Evolutionary conservation across 768 basidiomycete genomes (phyloP).

Genomic region (Amanita rubescens): DNA sequence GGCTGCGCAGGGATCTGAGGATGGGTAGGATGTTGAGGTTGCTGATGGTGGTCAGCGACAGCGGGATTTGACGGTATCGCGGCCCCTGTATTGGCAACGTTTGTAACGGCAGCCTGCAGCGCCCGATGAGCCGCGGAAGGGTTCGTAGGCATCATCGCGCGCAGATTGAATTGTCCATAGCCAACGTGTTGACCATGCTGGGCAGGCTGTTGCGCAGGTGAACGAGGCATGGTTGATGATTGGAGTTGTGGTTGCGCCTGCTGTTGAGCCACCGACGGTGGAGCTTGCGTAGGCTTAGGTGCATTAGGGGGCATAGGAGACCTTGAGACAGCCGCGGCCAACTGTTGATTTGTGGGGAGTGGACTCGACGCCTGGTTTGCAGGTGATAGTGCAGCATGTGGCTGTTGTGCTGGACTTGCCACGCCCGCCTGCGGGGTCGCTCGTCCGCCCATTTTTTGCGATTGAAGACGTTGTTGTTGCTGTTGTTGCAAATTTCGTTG

Average conservation of each 20-base stretch:
- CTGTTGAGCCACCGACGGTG: background rate
- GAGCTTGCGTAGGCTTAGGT: background rate
- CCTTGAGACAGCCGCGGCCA: background rate
- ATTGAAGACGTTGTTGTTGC: constrained; percentile 4
- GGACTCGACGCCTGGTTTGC: constrained; percentile 4
- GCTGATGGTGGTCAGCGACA: background rate
- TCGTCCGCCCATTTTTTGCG: constrained; percentile 3
- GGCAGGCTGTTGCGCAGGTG: constrained; percentile 2
- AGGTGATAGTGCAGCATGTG: constrained; percentile 3
- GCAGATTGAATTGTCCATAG: constrained; percentile 4
- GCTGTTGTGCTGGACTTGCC: constrained; percentile 2
- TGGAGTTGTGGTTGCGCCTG: background rate
- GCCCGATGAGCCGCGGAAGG: constrained; percentile 2
- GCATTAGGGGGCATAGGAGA: constrained; percentile 1
- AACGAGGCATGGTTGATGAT: background rate
- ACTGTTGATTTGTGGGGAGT: background rate
- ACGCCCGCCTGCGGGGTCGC: constrained; percentile 3
- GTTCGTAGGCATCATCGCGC: constrained; percentile 2
- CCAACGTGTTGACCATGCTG: constrained; percentile 3
- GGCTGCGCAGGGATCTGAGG: background rate
- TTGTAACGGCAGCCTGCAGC: constrained; percentile 2
- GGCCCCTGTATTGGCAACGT: background rate
- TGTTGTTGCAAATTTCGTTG: constrained; percentile 2
- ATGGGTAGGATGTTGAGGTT: background rate
- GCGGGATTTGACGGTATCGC: background rate